Conservation (phyloP, 306 rosid genomes). For the Parietaria judaica region DNA sequence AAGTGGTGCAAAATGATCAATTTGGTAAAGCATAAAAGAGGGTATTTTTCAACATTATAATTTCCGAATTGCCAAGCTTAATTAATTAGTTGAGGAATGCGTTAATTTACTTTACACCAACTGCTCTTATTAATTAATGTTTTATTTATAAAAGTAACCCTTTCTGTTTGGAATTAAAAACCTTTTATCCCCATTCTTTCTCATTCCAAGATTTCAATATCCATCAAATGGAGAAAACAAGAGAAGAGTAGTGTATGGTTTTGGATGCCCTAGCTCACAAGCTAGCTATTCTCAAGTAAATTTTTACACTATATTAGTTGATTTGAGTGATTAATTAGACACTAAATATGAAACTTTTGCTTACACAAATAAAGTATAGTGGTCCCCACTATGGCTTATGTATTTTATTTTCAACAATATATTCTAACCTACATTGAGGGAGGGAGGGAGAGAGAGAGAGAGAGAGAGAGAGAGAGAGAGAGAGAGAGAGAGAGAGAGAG, state of each 20-base stretch:
- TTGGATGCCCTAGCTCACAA: too few species aligned
- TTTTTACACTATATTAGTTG: not conserved
- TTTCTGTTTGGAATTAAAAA: not conserved
- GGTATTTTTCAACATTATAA: too few species aligned
- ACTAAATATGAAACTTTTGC: not conserved
- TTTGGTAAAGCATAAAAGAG: too few species aligned
- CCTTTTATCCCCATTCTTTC: not conserved
- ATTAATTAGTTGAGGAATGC: too few species aligned
- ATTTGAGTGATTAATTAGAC: not conserved
- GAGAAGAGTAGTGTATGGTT: not conserved
- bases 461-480: conserved; percentile 2
- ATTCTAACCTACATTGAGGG: conserved; percentile 13
- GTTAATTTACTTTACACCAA: too few species aligned
- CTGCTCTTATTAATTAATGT: too few species aligned
- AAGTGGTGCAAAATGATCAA: too few species aligned
- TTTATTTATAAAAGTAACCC: not conserved
- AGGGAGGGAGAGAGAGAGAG: not conserved
- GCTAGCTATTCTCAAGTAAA: not conserved
- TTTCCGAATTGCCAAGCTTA: too few species aligned
- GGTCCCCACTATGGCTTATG: conserved; percentile 20
- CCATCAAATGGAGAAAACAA: not conserved
- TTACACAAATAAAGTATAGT: conserved; percentile 4
- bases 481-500: too few species aligned
- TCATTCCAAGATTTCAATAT: not conserved
- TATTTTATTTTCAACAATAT: conserved; percentile 15